A percentile compares a stretch with the other conserved stretches of the same genome.
phyloP scores from a whole-genome alignment of 2,329 filamentous ascomycete species.

The Claviceps fusiformis region DNA sequence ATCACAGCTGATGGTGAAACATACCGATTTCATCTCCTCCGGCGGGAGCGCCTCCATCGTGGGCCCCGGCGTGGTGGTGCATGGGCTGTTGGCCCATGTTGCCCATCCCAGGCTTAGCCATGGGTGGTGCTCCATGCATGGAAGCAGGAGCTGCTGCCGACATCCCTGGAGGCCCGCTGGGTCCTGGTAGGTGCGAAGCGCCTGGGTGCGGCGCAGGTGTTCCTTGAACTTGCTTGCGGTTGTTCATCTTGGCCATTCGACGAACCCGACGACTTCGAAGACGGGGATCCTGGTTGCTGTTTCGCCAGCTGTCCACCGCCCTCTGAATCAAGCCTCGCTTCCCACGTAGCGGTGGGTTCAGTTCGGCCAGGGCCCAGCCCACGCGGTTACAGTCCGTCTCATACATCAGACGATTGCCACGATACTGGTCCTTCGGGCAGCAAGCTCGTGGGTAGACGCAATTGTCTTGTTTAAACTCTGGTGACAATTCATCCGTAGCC shows the following conservation, averaged over 20 bases:
- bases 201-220: conserved; percentile 42
- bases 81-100: conserved; percentile 47
- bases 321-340: conserved; percentile 94
- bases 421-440: conserved; percentile 90
- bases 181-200: conserved; percentile 52
- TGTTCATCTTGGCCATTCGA: conserved; percentile 92
- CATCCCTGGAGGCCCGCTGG: conserved; percentile 51
- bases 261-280: conserved; percentile 83
- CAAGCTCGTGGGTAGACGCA: conserved; percentile 95
- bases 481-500: conserved; percentile 68
- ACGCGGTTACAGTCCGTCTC: conserved; percentile 98
- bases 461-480: conserved; percentile 95
- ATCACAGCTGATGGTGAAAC: conserved; percentile 80
- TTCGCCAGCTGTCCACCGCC: conserved; percentile 96
- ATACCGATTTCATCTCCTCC: conserved; percentile 88
- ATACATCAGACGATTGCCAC: conserved; percentile 88
- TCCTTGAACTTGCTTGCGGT: conserved; percentile 56
- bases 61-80: conserved; percentile 44
- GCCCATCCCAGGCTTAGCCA: conserved; percentile 53
- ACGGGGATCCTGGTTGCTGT: conserved; percentile 93
- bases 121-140: conserved; percentile 43
- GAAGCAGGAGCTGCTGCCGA: conserved; percentile 44
- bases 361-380: conserved; percentile 93
- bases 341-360: conserved; percentile 81
- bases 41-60: conserved; percentile 45